Evolutionary conservation across 2,329 filamentous ascomycete species (phyloP).

Genomic region (Aureobasidium pullulans): DNA sequence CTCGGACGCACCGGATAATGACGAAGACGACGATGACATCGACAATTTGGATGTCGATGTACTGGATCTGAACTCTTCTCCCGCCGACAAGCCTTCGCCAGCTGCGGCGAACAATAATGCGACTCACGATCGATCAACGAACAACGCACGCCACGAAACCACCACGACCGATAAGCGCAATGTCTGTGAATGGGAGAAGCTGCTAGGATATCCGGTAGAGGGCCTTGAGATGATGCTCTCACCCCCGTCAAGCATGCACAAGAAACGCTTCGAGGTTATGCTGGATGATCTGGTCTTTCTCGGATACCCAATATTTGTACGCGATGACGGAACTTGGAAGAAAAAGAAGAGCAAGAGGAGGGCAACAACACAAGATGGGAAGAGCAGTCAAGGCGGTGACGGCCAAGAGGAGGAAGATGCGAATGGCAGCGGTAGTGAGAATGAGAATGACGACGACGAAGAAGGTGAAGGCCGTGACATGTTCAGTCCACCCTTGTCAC

Average conservation of each 20-base stretch:
- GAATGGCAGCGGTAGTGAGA: slow-evolving; percentile 3
- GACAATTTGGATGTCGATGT: slow-evolving; percentile 3
- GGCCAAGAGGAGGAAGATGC: neutral
- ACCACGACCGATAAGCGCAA: slow-evolving; percentile 8
- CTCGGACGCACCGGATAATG: slow-evolving; percentile 17
- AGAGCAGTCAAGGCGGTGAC: neutral
- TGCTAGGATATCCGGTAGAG: slow-evolving; percentile 66
- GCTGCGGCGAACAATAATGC: neutral
- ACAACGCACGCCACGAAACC: neutral
- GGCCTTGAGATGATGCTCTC: slow-evolving; percentile 75
- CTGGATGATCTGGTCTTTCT: slow-evolving; percentile 74
- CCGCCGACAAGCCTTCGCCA: neutral
- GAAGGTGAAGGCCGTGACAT: neutral
- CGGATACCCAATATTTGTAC: slow-evolving; percentile 76
- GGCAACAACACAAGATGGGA: neutral
- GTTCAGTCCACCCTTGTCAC: slow-evolving; percentile 2
- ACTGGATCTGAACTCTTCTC: neutral
- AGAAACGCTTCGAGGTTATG: slow-evolving; percentile 72
- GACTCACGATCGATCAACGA: neutral
- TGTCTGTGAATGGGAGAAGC: slow-evolving; percentile 52
- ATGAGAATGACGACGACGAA: slow-evolving; percentile 1
- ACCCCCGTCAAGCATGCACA: slow-evolving; percentile 68
- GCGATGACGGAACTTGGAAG: slow-evolving; percentile 69
- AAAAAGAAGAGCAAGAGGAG: slow-evolving; percentile 27
- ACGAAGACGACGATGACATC: slow-evolving; percentile 15